Evolutionary conservation across 305 asterid genomes (phyloP).

Genomic region (Plantago lanceolata): DNA sequence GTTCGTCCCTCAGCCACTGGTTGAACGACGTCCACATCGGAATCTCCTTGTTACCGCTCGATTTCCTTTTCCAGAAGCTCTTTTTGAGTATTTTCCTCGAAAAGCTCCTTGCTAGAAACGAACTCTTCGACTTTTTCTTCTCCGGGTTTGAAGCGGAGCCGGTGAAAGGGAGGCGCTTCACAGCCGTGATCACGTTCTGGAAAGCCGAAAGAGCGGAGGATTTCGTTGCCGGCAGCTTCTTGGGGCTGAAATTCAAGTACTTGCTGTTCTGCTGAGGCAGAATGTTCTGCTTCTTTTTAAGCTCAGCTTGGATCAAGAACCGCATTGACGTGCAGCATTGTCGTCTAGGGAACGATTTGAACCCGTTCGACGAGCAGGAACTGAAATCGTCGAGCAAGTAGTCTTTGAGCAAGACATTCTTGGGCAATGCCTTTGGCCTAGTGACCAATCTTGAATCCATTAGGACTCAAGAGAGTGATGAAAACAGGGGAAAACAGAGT

Average conservation of each 20-base stretch:
- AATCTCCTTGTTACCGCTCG: conserved; percentile 40
- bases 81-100: conserved; percentile 46
- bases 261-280: conserved; percentile 6
- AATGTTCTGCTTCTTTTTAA: conserved; percentile 29
- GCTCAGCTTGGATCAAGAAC: conserved; percentile 53
- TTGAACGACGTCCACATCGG: conserved; percentile 41
- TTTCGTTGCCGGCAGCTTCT: conserved; percentile 34
- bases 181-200: conserved; percentile 49
- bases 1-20: conserved; percentile 38
- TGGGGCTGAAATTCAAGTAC: conserved; percentile 11
- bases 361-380: conserved; percentile 89
- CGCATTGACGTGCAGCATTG: conserved; percentile 70
- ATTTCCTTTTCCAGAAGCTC: conserved; percentile 54
- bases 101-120: conserved; percentile 44
- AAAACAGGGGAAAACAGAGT: too few species aligned
- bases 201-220: conserved; percentile 40
- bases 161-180: conserved; percentile 47
- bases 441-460: conserved; percentile 43
- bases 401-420: conserved; percentile 61
- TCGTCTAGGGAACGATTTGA: conserved; percentile 67
- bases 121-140: conserved; percentile 22
- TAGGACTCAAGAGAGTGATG: neutral
- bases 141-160: conserved; percentile 20
- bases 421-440: conserved; percentile 26
- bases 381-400: conserved; percentile 73